Conservation (phyloP, 2,329 filamentous ascomycete species). For the Fusarium floridanum region DNA sequence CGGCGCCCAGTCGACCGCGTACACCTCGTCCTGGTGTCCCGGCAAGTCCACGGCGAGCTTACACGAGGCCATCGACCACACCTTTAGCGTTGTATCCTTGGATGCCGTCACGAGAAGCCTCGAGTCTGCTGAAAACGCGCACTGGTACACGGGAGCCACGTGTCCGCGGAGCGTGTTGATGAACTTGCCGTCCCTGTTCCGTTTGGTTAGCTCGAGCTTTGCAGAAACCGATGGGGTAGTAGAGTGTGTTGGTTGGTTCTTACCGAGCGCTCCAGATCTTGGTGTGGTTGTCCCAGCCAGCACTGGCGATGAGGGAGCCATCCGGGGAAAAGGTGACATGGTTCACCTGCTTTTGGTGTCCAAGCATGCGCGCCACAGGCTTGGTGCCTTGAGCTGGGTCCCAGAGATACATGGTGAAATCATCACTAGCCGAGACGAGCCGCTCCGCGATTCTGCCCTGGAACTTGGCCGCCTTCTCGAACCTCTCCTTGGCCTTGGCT, state of each 20-base stretch:
- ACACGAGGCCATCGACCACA: slow-evolving; percentile 90
- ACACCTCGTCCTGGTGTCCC: slow-evolving; percentile 93
- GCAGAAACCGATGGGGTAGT: not conserved
- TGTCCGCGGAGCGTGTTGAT: slow-evolving; percentile 90
- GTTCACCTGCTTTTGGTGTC: slow-evolving; percentile 97
- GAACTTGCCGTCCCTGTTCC: slow-evolving; percentile 75
- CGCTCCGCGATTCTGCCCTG: slow-evolving; percentile 84
- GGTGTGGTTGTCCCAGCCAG: slow-evolving; percentile 93
- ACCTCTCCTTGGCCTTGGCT: slow-evolving; percentile 82
- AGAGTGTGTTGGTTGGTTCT: slow-evolving; percentile 21
- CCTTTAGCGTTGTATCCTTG: slow-evolving; percentile 94
- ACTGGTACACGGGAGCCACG: slow-evolving; percentile 91
- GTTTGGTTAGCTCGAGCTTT: slow-evolving; percentile 25
- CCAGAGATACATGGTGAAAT: slow-evolving; percentile 98
- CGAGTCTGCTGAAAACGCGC: slow-evolving; percentile 91
- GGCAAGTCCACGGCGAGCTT: slow-evolving; percentile 86
- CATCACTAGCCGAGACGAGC: slow-evolving; percentile 90
- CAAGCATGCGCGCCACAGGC: slow-evolving; percentile 87
- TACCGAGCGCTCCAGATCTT: slow-evolving; percentile 89
- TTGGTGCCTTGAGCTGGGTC: slow-evolving; percentile 83
- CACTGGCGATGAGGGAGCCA: slow-evolving; percentile 86
- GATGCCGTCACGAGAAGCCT: slow-evolving; percentile 88
- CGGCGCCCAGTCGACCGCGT: slow-evolving; percentile 93
- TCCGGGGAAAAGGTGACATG: slow-evolving; percentile 96
- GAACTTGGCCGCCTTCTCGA: slow-evolving; percentile 85